Evolutionary conservation across 768 basidiomycete species (phyloP).

Genomic region (Rhodosporidiobolus sp.): DNA sequence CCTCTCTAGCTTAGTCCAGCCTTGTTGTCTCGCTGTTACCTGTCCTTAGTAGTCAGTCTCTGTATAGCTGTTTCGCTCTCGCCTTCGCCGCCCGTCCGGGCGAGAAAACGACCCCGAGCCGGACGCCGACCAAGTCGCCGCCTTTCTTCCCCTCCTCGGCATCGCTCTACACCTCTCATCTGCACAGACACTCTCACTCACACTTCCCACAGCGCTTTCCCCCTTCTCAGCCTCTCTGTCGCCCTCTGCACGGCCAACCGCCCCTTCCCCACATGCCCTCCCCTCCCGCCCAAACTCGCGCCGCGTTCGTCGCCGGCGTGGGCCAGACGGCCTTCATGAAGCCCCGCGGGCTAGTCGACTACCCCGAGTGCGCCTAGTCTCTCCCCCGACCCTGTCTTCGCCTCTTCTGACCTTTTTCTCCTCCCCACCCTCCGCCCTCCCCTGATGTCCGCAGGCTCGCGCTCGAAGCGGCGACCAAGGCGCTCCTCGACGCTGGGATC

Average conservation of each 20-base stretch:
- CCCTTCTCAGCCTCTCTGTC: conserved; percentile 61
- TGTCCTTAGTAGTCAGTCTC: no score
- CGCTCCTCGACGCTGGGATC: conserved; percentile 81
- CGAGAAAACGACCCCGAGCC: no score
- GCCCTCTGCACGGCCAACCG: conserved; percentile 61
- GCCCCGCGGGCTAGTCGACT: conserved; percentile 55
- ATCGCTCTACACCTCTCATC: no score
- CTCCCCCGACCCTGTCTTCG: no score
- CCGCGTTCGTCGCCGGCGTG: conserved; percentile 57
- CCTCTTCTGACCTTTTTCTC: conserved; percentile 59
- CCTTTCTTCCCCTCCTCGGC: no score
- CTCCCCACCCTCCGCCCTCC: neutral
- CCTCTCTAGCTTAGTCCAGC: no score
- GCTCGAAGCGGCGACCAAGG: conserved; percentile 80
- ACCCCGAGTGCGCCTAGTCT: conserved; percentile 52
- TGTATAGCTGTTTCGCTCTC: no score
- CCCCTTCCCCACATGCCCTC: conserved; percentile 59
- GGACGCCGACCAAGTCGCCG: no score
- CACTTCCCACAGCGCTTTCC: no score
- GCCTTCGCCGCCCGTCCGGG: no score
- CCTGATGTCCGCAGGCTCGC: conserved; percentile 62
- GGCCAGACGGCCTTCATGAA: conserved; percentile 77
- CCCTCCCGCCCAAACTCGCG: conserved; percentile 44
- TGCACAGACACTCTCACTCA: no score
- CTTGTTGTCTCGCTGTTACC: no score